Evolutionary conservation across 2,329 filamentous ascomycete species (phyloP), one percentile per base, ranked within the genome.

Genomic region (Phaeosphaeriaceae sp.): DNA sequence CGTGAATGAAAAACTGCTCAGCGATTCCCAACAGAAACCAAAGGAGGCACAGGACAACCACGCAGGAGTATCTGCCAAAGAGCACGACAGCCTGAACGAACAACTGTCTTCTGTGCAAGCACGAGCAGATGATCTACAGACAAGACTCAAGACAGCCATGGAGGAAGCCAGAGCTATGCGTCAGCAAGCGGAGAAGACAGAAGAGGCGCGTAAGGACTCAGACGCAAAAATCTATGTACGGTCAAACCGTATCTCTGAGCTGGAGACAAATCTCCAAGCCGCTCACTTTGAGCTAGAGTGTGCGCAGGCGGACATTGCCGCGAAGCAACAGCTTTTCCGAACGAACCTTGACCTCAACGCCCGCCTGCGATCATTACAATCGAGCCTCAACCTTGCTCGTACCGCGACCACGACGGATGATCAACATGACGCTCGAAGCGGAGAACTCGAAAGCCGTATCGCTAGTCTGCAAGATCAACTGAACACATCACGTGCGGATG

Each of bases 231-330:
- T 44, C 23, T 61, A 61, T 13, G 30, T 56, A 2, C 57, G 67
- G 7, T 56, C 57, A 10, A 52, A 56, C 9, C 66, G 62, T 11
- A 63, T 68, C 22, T 49, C 61, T 15, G 59, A 68, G 7, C 66
- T 77, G 19, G 69, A 76, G 46, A 56, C 62, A 6, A 64, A 64
- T 4, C 54, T 75, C 1, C 63, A 67, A 21, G 61, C 65, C 8
- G 59, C 71, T n/a, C 59, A 65, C n/a, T 68, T 68, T 15, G 66
- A 71, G 44, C 56, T 73, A 2, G 65, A 74, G 51, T 69, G 68
- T 30, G 70, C 69, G 0, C 65, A 71, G 35, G 62, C 68, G 11
- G 63, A 74, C 44, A 55, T 67, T 19, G 60, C 67, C 9, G 59
- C 66, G 10, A 75, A 72, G 54, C 64, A 73, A 19, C 63, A 70